Percentiles rank a stretch among this genome's conserved stretches.
Evolutionary conservation across 2,329 filamentous ascomycete species (phyloP).

Genomic region (Aspergillus arachidicola): DNA sequence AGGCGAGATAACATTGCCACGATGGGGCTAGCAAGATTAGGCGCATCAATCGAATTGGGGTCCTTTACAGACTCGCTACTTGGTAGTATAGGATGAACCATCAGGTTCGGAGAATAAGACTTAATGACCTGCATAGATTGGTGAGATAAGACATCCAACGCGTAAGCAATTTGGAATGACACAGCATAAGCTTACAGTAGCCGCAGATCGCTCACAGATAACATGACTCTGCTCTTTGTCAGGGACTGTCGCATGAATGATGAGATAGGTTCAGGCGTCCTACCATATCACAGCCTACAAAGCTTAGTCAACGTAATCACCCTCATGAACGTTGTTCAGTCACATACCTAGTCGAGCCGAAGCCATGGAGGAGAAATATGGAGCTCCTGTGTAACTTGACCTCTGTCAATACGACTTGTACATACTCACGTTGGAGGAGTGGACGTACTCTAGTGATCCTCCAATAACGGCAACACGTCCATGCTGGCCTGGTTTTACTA

Average conservation of each 20-base stretch:
- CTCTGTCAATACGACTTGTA: conserved; percentile 11
- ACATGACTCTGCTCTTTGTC: conserved; percentile 65
- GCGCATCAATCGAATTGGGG: conserved; percentile 53
- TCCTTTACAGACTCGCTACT: conserved; percentile 61
- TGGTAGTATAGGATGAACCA: conserved; percentile 96
- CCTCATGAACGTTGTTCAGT: not conserved
- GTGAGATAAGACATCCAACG: not conserved
- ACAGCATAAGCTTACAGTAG: conserved; percentile 46
- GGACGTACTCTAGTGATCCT: conserved; percentile 74
- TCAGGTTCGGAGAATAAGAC: conserved; percentile 94
- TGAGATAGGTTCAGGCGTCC: conserved; percentile 15
- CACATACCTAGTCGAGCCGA: conserved; percentile 75
- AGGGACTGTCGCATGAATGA: conserved; percentile 10
- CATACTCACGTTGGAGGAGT: conserved; percentile 3
- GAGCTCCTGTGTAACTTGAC: conserved; percentile 81
- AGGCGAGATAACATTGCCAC: conserved; percentile 81
- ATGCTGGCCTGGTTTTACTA: conserved; percentile 69
- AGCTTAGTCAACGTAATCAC: not conserved
- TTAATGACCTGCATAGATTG: conserved; percentile 72
- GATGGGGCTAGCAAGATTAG: conserved; percentile 69
- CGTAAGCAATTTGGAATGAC: not conserved
- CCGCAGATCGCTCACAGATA: conserved; percentile 89
- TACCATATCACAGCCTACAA: conserved; percentile 75
- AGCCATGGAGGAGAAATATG: conserved; percentile 97
- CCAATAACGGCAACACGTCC: conserved; percentile 92